These are phyloP conservation scores for Metrosideros polymorpha DNA, from an alignment of 441 rosid genomes.

Conservation along the genomic window DNA sequence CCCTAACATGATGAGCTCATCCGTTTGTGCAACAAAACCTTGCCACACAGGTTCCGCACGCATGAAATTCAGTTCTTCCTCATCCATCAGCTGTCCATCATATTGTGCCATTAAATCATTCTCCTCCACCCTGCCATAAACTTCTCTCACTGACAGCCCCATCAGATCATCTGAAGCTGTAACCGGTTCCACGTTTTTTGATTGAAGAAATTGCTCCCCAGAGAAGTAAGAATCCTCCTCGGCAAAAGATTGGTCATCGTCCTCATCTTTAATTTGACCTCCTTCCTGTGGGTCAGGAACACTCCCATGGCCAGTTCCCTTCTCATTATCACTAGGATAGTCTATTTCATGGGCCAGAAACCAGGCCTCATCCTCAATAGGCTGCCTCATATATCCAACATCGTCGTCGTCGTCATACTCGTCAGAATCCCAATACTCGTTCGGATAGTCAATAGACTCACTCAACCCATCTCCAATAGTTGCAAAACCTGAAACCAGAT, in stretches of 20 bases:
- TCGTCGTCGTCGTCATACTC: constrained; percentile 97
- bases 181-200: constrained; percentile 52
- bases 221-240: constrained; percentile 94
- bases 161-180: constrained; percentile 63
- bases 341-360: constrained; percentile 98
- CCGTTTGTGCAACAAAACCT: constrained; percentile 82
- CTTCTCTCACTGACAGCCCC: constrained; percentile 49
- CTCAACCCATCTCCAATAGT: constrained; percentile 93
- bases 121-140: constrained; percentile 45
- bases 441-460: constrained; percentile 82
- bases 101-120: constrained; percentile 62
- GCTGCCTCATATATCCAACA: constrained; percentile 95
- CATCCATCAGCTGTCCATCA: constrained; percentile 83
- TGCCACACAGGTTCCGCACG: constrained; percentile 87
- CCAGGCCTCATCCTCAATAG: constrained; percentile 96
- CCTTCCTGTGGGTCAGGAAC: constrained; percentile 66
- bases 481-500: constrained; percentile 96
- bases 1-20: constrained; percentile 59
- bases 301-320: constrained; percentile 72
- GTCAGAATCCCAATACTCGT: constrained; percentile 99
- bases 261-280: constrained; percentile 69
- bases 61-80: constrained; percentile 68
- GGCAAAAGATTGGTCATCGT: constrained; percentile 80
- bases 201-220: constrained; percentile 66
- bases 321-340: constrained; percentile 96